Base-by-base conservation (phyloP, 2,329 filamentous ascomycete genomes). In the Blastomyces percursus region DNA sequence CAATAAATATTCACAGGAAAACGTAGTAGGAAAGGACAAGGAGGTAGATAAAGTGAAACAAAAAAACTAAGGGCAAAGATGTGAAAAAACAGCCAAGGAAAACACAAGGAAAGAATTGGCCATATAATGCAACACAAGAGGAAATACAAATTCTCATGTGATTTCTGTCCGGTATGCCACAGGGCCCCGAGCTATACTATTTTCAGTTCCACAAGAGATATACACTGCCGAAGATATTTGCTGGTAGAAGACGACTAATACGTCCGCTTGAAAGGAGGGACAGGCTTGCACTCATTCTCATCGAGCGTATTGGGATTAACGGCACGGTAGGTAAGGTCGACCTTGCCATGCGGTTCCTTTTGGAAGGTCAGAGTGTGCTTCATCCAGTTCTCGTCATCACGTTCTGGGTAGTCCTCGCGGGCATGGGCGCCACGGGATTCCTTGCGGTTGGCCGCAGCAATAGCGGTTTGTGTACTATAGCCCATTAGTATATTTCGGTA, bases 301-400 rank as follows among this genome's bases (percentile, higher is more conserved):
- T 97, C 94, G 69, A 99, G 81, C 32, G 94, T 97, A 66, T 84
- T 86, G 69, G 82, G 83, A 66, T 89, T 88, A 65, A 99, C 94
- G 67, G 82, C 81, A 77, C 94, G 86, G 84, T 97, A 97, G 66
- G 85, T 82, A 66, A 97, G 82, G 65, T 97, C 88, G 62, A 94
- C 86, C 80, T 91, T 85, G 74, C 88, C 89, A 72, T 97, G 93
- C 42, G 92, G 90, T 74, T 87, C 76, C 87, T 91, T 95, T 84
- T 99, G 94, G 88, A 88, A 99, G 68, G 88, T 91, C 65, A 99
- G 84, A 55, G 91, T 96, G 84, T 99, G 94, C 87, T 97, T 97
- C 93, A 96, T 96, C 93, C 93, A 97, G 77, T 95, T 88, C 78
- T 87, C 83, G 75, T 99, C 94, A 74, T 97, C 90, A 81, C 94